Evolutionary conservation across 306 rosid species (phyloP), one percentile per base, ranked within the genome.

Genomic region (Ziziphus jujuba): DNA sequence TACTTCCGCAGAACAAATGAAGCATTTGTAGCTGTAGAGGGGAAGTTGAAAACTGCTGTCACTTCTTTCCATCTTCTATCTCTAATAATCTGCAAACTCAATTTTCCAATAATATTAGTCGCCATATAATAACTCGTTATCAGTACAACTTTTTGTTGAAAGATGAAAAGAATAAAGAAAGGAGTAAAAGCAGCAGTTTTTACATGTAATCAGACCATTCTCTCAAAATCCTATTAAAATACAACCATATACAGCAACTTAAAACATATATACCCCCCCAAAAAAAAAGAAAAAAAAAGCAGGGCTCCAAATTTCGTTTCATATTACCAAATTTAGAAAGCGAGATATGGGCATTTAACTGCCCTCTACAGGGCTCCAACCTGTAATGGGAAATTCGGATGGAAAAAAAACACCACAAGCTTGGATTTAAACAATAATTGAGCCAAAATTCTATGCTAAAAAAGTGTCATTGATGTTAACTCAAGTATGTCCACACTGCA

Each of bases 61-160:
- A 93, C 86, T n/a, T 90, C 95, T 83, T 93, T 93, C 98, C 98
- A 93, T 79, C 74, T 83, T 73, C 86, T 84, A 38, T 93, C 98
- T 59, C 70, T 77, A 52, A 86, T 73, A 66, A 93, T 80, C 98
- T 93, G 90, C 67, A 59, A 74, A 63, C 23, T 62, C 67, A 75
- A 55, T 59, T 67, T 52, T 40, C 66, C 48, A 43, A 53, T 55
- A 71, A 59, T 57, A 60, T 25, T 17, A 79, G 67, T 11, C 62
- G 35, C 19, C 24, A 17, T 48, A 19, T 62, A 59, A 67, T 44
- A 61, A 55, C 17, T 33, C 59, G 22, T 34, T 14, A 17, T 23
- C 56, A 2, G 52, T 61, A 72, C 9, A 17, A 50, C 19, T 20
- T 8, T 16, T 16, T 13, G 9, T 3, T 14, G 55, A 50, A 50